A percentile compares a stretch with the other conserved stretches of the same genome.
Evolutionary conservation across 2,329 filamentous ascomycete genomes (phyloP).

Genomic region (Hypocrella siamensis): DNA sequence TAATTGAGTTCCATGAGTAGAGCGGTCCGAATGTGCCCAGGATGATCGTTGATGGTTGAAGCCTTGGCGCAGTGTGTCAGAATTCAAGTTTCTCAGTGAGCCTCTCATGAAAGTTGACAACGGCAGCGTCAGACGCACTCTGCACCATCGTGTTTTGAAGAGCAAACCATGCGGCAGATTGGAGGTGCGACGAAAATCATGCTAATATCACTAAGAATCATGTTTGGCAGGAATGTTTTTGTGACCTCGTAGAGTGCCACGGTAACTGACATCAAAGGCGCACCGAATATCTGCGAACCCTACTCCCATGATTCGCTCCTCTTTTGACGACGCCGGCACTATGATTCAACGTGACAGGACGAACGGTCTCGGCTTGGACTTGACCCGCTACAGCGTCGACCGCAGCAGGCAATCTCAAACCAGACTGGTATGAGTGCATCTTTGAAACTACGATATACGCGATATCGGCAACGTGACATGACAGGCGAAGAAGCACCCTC

Average conservation of each 20-base stretch:
- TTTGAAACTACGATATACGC: slow-evolving; percentile 19
- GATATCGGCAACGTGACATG: too few relatives aligned
- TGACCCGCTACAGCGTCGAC: slow-evolving; percentile 34
- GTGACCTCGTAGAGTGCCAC: slow-evolving; percentile 51
- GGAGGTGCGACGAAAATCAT: slow-evolving; percentile 58
- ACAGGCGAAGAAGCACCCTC: too few relatives aligned
- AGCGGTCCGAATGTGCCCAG: slow-evolving; percentile 22
- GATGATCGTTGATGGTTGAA: slow-evolving; percentile 50
- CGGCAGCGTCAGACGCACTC: slow-evolving; percentile 47
- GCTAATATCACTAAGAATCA: slow-evolving; percentile 50
- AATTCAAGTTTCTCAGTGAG: slow-evolving; percentile 41
- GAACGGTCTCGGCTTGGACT: slow-evolving; percentile 40
- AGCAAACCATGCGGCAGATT: slow-evolving; percentile 42
- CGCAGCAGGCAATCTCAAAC: slow-evolving; percentile 43
- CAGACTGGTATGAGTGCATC: slow-evolving; percentile 54
- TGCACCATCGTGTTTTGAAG: slow-evolving; percentile 55
- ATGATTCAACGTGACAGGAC: slow-evolving; percentile 57
- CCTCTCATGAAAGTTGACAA: slow-evolving; percentile 53
- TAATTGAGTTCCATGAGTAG: slow-evolving; percentile 35
- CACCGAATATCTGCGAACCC: slow-evolving; percentile 43
- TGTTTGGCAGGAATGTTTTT: slow-evolving; percentile 50
- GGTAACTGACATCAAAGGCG: slow-evolving; percentile 57
- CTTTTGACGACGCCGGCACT: slow-evolving; percentile 52
- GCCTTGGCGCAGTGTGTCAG: slow-evolving; percentile 46
- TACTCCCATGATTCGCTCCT: slow-evolving; percentile 41